Evolutionary conservation across 1,284 basidiomycete genomes (phyloP).

Genomic region (Irpex sp.): DNA sequence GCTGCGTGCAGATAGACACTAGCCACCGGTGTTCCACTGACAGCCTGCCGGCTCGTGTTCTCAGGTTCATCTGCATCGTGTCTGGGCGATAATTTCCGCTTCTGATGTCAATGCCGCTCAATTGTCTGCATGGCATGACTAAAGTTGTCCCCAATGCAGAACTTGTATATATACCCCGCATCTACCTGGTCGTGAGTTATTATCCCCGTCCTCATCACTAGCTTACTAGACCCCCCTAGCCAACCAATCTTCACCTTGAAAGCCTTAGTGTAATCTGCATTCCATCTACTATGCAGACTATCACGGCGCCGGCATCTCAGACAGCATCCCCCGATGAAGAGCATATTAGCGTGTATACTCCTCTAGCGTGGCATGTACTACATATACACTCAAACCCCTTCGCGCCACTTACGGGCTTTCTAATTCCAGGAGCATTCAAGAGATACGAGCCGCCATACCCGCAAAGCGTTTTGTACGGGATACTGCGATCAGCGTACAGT

Average conservation of each 20-base stretch:
- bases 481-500: slow-evolving; percentile 21
- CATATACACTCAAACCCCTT: neutral
- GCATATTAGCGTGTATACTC: neutral
- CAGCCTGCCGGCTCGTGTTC: neutral
- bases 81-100: neutral
- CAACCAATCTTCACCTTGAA: too few species aligned
- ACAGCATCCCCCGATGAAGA: neutral
- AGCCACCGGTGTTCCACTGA: neutral
- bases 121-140: neutral
- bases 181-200: too few species aligned
- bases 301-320: neutral
- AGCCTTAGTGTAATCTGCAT: neutral
- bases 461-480: slow-evolving; percentile 31
- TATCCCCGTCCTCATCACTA: too few species aligned
- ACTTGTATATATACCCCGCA: neutral
- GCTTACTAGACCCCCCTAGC: too few species aligned
- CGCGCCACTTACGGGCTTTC: neutral
- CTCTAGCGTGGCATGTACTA: neutral
- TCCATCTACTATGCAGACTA: neutral
- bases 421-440: slow-evolving; percentile 35
- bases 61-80: neutral
- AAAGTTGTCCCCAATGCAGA: neutral
- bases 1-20: neutral
- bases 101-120: neutral
- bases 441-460: slow-evolving; percentile 54